Conservation (phyloP, 2,329 filamentous ascomycete species). For the Penicillium palitans region DNA sequence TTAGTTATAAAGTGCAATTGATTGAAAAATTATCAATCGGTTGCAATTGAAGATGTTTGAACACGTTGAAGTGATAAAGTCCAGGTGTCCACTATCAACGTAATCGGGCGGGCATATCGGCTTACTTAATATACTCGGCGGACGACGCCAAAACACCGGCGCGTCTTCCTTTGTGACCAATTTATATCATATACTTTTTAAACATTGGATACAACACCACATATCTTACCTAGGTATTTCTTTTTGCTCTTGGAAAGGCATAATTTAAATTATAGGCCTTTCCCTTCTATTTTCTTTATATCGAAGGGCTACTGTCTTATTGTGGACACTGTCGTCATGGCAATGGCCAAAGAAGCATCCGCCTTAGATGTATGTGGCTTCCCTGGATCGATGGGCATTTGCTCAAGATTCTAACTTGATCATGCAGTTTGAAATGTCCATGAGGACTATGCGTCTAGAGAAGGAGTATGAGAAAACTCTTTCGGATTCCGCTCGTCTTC, state of each 20-base stretch:
- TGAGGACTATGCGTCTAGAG: slow-evolving; percentile 61
- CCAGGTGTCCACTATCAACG: slow-evolving; percentile 16
- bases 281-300: background rate
- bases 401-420: slow-evolving; percentile 7
- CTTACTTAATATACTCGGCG: slow-evolving; percentile 7
- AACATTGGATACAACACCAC: background rate
- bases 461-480: slow-evolving; percentile 66
- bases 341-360: slow-evolving; percentile 12
- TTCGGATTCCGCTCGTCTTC: slow-evolving; percentile 65
- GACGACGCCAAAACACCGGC: slow-evolving; percentile 4
- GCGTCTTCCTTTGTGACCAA: slow-evolving; percentile 5
- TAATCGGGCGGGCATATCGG: background rate
- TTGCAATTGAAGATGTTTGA: slow-evolving; percentile 9
- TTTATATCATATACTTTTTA: background rate
- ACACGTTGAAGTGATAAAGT: slow-evolving; percentile 7
- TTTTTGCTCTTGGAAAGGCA: background rate
- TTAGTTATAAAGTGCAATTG: background rate
- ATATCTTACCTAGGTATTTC: background rate
- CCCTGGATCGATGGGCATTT: background rate
- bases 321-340: slow-evolving; percentile 12
- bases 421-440: slow-evolving; percentile 46
- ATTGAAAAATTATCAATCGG: slow-evolving; percentile 2
- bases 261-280: background rate
- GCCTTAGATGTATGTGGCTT: slow-evolving; percentile 29
- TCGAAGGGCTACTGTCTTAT: background rate